Conservation (phyloP, 2,329 filamentous ascomycete genomes). For the Phaeoacremonium minimum region DNA sequence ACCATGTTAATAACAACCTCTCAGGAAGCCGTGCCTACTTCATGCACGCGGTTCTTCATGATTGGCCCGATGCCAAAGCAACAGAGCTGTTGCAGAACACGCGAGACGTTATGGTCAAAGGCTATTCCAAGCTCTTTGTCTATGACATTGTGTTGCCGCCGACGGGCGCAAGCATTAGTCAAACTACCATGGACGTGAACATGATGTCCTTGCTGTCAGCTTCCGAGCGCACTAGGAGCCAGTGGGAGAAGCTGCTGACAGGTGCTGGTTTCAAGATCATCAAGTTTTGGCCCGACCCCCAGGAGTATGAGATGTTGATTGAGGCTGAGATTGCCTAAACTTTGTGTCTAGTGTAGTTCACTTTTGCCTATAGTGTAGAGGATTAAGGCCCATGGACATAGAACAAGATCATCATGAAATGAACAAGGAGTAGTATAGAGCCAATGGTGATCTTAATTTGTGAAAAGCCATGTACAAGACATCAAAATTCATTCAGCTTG, state of each 20-base stretch:
- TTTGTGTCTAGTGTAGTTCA: too few species aligned
- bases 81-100: slow-evolving; percentile 22
- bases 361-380: too few species aligned
- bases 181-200: slow-evolving; percentile 26
- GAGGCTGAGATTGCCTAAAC: slow-evolving; percentile 10
- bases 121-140: slow-evolving; percentile 30
- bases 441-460: too few species aligned
- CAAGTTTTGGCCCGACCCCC: slow-evolving; percentile 21
- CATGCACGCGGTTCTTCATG: slow-evolving; percentile 34
- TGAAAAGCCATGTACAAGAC: too few species aligned
- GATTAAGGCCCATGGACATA: too few species aligned
- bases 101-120: slow-evolving; percentile 28
- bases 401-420: too few species aligned
- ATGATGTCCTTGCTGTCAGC: slow-evolving; percentile 26
- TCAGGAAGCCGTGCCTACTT: slow-evolving; percentile 31
- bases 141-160: slow-evolving; percentile 31
- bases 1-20: slow-evolving; percentile 3
- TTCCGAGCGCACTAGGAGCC: slow-evolving; percentile 21
- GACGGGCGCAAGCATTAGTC: slow-evolving; percentile 20
- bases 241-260: slow-evolving; percentile 21
- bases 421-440: too few species aligned
- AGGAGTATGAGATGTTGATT: slow-evolving; percentile 10
- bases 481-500: too few species aligned
- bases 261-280: slow-evolving; percentile 19
- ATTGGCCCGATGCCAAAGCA: slow-evolving; percentile 31